Base-by-base conservation (phyloP, 441 rosid genomes). In the Brassica hybrid region DNA sequence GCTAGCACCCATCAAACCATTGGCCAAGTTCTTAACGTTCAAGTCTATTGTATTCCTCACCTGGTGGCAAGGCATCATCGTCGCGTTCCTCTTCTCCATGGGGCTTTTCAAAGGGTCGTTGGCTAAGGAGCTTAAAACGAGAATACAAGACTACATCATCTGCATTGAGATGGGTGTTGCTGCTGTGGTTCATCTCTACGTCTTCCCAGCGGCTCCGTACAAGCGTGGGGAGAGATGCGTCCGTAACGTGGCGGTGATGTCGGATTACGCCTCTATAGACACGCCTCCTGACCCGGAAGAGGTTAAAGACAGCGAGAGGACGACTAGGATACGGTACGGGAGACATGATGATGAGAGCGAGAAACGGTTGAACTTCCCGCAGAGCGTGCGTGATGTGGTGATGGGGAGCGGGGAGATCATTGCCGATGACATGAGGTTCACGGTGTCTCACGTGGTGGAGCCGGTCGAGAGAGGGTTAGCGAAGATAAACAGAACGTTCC, bases 111-210 rank as follows among this genome's bases (percentile, higher is more conserved):
- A 82, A 76, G 99, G 99, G 27, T 73, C 94, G 30, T 83, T 94
- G 78, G 99, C 99, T 45, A 94, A 87, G 88, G 96, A 94, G 82
- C 82, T 94, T 83, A 91, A 93, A 83, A 89, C 94, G 4, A 87
- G 97, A 7, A 91, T 94, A 69, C 98, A 94, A 76, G 99, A 94
- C 82, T 94, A 94, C 82, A 94, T 94, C 71, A 94, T 94, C 80
- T 94, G 99, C 73, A 91, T 94, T 32, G 99, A 94, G 99, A 94
- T 94, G 99, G 99, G 99, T 30, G 21, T 93, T 70, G 97, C 99
- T 30, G 98, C 99, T 48, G 83, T 93, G 38, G 98, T 93, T 78
- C 99, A 94, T 86, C 94, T 93, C 27, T 87, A 87, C 69, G 98
- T 94, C 71, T 94, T 94, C 77, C 96, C 99, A 48, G 92, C 98